Conservation (phyloP, 331 rosid genomes). For the Rhamnella rubrinervis region DNA sequence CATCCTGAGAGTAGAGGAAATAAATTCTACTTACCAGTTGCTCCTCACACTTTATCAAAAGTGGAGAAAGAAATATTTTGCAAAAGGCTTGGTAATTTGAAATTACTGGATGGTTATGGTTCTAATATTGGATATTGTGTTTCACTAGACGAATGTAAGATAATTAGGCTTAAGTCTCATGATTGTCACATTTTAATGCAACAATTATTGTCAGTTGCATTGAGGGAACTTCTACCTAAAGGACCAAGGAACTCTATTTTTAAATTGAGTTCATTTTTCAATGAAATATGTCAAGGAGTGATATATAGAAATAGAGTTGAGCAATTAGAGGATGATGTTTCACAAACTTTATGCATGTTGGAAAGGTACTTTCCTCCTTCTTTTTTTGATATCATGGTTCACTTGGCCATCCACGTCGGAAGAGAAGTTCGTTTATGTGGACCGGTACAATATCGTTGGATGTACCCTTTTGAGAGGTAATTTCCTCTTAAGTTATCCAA, state of each 20-base stretch:
- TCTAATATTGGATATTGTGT: not conserved
- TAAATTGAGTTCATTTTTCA: not conserved
- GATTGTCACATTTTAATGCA: not conserved
- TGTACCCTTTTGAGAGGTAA: not conserved
- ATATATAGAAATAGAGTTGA: not conserved
- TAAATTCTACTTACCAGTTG: not conserved
- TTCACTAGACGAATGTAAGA: not conserved
- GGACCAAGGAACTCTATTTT: not conserved
- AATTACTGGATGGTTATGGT: not conserved
- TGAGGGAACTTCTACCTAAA: not conserved
- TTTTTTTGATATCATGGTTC: conserved; percentile 4
- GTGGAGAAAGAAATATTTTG: not conserved
- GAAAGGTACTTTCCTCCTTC: not conserved
- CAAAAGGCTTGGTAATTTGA: not conserved
- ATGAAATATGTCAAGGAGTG: not conserved
- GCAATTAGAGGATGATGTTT: not conserved
- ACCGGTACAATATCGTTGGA: not conserved
- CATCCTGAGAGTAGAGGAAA: not conserved
- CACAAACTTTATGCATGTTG: not conserved
- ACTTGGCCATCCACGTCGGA: not conserved
- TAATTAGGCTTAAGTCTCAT: not conserved
- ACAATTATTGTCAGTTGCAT: not conserved
- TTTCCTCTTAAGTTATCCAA: no score
- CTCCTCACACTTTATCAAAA: not conserved
- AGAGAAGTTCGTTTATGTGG: not conserved